Conservation (phyloP, 2,329 filamentous ascomycete genomes). For the Ophiostoma piceae region DNA sequence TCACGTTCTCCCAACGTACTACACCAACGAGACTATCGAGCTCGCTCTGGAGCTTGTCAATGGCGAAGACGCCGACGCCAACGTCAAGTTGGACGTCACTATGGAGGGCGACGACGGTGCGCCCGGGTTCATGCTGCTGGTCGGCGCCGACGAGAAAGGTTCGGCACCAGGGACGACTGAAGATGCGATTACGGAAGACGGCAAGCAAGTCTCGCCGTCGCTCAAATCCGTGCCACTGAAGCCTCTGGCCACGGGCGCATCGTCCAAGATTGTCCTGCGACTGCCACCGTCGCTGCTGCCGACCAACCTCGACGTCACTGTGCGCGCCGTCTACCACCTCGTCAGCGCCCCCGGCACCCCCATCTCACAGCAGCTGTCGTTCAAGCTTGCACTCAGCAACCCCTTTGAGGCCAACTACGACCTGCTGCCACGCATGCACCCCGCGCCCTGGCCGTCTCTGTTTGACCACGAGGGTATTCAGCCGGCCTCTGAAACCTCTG, state of each 20-base stretch:
- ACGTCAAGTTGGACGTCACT: constrained; percentile 63
- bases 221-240: constrained; percentile 43
- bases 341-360: constrained; percentile 73
- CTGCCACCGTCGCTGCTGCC: constrained; percentile 48
- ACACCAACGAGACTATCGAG: constrained; percentile 71
- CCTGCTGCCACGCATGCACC: constrained; percentile 71
- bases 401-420: constrained; percentile 93
- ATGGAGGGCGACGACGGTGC: constrained; percentile 49
- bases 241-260: constrained; percentile 44
- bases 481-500: background rate
- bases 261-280: constrained; percentile 42
- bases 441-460: constrained; percentile 78
- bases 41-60: constrained; percentile 70
- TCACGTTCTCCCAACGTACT: constrained; percentile 47
- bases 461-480: constrained; percentile 58
- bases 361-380: constrained; percentile 65
- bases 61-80: constrained; percentile 73
- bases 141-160: constrained; percentile 28
- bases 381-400: constrained; percentile 67
- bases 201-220: constrained; percentile 29
- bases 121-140: constrained; percentile 42
- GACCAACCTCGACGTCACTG: constrained; percentile 60
- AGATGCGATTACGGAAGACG: background rate
- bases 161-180: constrained; percentile 22
- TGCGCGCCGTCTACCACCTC: constrained; percentile 73